Evolutionary conservation across 352 stramenopile genomes (phyloP).

Genomic region (Phytophthora europaea): DNA sequence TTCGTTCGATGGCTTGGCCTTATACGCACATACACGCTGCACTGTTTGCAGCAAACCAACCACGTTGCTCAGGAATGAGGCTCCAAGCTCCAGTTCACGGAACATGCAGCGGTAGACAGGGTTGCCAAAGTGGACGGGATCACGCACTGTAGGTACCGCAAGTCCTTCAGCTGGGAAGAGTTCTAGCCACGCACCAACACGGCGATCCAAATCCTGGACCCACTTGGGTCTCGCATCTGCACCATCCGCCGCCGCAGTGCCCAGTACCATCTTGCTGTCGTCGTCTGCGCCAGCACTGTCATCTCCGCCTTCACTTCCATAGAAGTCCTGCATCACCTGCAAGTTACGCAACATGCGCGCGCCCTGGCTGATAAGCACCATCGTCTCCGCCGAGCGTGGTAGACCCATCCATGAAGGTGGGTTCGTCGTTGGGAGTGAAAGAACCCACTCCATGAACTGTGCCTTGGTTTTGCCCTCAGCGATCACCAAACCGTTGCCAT

Average conservation of each 20-base stretch:
- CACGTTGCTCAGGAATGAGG: constrained; percentile 72
- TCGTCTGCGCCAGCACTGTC: constrained; percentile 47
- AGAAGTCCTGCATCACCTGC: constrained; percentile 86
- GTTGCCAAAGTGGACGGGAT: constrained; percentile 77
- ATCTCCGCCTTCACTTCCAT: constrained; percentile 67
- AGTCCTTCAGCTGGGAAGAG: constrained; percentile 59
- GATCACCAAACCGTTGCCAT: constrained; percentile 72
- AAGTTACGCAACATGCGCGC: constrained; percentile 83
- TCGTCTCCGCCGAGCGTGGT: constrained; percentile 92
- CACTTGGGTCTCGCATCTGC: constrained; percentile 77
- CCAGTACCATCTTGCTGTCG: constrained; percentile 70
- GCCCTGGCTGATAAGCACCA: constrained; percentile 88
- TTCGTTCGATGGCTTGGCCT: constrained; percentile 90
- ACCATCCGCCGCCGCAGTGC: constrained; percentile 37
- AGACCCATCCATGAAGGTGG: constrained; percentile 94
- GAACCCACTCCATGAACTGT: constrained; percentile 93
- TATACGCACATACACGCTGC: constrained; percentile 83
- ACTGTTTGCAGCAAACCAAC: constrained; percentile 75
- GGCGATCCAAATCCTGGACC: constrained; percentile 84
- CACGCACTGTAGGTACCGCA: constrained; percentile 57
- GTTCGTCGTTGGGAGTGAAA: constrained; percentile 90
- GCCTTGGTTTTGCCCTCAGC: constrained; percentile 92
- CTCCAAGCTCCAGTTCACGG: constrained; percentile 88
- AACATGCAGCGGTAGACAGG: constrained; percentile 94
- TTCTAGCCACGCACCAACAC: constrained; percentile 68